A percentile compares a stretch with the other conserved stretches of the same genome.
Evolutionary conservation across 495 filamentous ascomycete genomes (phyloP).

Genomic region (Talaromyces trachyspermus): DNA sequence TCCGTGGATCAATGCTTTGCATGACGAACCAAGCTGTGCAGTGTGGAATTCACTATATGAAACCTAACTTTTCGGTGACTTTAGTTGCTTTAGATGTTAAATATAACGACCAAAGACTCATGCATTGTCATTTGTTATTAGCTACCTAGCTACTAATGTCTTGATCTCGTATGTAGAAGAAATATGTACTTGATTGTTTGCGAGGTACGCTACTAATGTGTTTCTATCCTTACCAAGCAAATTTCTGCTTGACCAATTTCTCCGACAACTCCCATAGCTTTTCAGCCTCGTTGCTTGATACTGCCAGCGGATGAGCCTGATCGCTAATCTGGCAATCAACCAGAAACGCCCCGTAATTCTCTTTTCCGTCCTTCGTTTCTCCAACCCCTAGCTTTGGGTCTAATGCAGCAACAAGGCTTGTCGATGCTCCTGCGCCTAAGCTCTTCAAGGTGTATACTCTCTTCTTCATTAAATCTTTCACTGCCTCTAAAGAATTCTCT

Average conservation of each 20-base stretch:
- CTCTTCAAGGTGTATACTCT: constrained; percentile 16
- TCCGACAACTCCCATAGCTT: constrained; percentile 43
- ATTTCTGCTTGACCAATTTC: constrained; percentile 41
- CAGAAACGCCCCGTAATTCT: constrained; percentile 33
- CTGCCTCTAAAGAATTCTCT: constrained; percentile 10
- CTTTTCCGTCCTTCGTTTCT: constrained; percentile 19
- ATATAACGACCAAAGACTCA: neutral
- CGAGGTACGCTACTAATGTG: neutral
- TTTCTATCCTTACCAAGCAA: constrained; percentile 19
- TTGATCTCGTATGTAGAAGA: no score
- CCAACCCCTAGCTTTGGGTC: constrained; percentile 30
- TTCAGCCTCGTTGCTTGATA: constrained; percentile 35
- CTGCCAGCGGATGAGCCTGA: constrained; percentile 14
- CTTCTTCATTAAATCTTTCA: constrained; percentile 13
- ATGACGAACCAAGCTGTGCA: constrained; percentile 12
- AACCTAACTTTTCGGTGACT: neutral
- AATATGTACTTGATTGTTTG: no score
- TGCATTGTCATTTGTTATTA: neutral
- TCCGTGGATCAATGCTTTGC: constrained; percentile 20
- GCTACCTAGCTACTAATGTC: no score
- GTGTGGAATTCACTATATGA: constrained; percentile 14
- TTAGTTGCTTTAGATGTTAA: neutral
- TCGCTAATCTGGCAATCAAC: constrained; percentile 33
- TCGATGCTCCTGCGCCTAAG: constrained; percentile 30
- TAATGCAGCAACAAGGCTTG: constrained; percentile 36